Percentiles rank a stretch among this genome's conserved stretches.
phyloP scores from a whole-genome alignment of 1,139 yeast species.

The Candida neerlandica region DNA sequence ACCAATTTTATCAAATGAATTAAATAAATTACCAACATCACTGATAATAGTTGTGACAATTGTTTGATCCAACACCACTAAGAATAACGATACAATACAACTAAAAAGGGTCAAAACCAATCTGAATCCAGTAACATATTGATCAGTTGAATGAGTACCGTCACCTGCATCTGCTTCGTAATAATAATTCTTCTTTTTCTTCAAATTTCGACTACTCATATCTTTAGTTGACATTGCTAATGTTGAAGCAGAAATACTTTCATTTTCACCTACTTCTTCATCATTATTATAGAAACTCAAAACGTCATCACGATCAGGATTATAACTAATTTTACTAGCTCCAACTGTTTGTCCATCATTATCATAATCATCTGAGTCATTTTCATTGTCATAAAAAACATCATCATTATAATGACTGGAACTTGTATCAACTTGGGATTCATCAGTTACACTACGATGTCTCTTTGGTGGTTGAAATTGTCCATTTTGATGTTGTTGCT shows the following conservation, averaged over 20 bases:
- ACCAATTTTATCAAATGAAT: slow-evolving; percentile 48
- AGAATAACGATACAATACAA: slow-evolving; percentile 49
- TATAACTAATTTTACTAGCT: neutral
- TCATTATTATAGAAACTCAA: neutral
- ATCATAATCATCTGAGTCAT: neutral
- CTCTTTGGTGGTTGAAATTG: neutral
- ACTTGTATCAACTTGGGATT: neutral
- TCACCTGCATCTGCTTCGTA: slow-evolving; percentile 57
- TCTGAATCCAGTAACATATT: slow-evolving; percentile 45
- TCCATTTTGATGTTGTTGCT: neutral
- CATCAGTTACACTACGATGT: neutral
- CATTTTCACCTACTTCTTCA: slow-evolving; percentile 1
- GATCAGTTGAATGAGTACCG: slow-evolving; percentile 51
- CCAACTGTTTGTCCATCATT: neutral
- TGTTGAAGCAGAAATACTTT: slow-evolving; percentile 4
- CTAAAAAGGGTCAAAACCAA: slow-evolving; percentile 46
- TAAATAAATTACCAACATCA: slow-evolving; percentile 54
- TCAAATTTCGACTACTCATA: neutral
- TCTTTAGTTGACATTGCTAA: slow-evolving; percentile 7
- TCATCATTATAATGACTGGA: slow-evolving; percentile 1
- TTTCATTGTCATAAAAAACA: neutral
- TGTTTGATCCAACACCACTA: slow-evolving; percentile 70
- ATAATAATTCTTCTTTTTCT: slow-evolving; percentile 14
- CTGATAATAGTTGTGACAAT: slow-evolving; percentile 60
- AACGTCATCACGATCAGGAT: neutral